Evolutionary conservation across 2,329 filamentous ascomycete genomes (phyloP), one percentile per base, ranked within the genome.

Genomic region (Ophiobolus disseminans): DNA sequence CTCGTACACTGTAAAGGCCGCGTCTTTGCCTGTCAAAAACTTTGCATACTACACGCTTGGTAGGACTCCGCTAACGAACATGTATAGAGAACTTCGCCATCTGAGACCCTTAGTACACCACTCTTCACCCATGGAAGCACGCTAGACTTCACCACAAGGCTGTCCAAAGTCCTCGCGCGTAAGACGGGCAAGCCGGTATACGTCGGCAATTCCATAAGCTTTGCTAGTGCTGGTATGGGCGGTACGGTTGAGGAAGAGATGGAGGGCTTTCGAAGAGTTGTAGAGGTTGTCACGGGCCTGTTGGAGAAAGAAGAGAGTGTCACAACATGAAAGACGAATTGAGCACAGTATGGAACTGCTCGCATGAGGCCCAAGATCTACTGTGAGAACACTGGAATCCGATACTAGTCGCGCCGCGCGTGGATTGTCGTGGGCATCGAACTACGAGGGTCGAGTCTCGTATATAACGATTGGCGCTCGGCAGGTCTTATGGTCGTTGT

Each of bases 181-280:
- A 87, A 84, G 60, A 83, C 86, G 21, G 78, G 81, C 23, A 83
- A 86, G 54, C 91, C 91, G 0, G 86, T 90, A n/a, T 97, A 97
- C 70, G 90, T 97, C 14, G 90, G 90, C 17, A 95, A 90, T 68
- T 96, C 91, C 25, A 85, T 95, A 63, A 90, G 87, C 58, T 85
- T 97, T 55, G 83, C 83, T 11, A 85, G 81, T 63, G 82, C 86
- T 5, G 88, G 87, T 2, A 83, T 91, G 63, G 91, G 91, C 8
- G 88, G 91, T 16, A 89, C 86, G 0, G 85, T 93, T 5, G 92
- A 97, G 68, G 94, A 97, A 78, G 93, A 97, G 76, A 92, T 97
- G 86, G 91, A 93, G 67, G 90, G 88, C 0, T 87, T 97, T 62
- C 85, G 83, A 64, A 82, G 82, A 56, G 85, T 96, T 31, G 85